phyloP scores from a whole-genome alignment of 345 rosid species.

The Lepidium didymum region DNA sequence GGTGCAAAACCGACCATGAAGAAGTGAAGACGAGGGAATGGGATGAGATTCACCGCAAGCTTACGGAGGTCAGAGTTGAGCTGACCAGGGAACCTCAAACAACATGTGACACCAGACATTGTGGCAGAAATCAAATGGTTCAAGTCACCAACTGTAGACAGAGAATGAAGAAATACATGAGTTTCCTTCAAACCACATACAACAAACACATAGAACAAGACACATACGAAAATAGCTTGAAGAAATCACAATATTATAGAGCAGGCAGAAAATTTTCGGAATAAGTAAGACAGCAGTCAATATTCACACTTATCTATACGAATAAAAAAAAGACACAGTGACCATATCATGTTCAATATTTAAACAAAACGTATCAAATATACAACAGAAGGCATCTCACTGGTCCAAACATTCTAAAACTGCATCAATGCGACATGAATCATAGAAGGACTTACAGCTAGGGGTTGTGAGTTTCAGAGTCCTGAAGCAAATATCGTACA shows the following conservation, averaged over 20 bases:
- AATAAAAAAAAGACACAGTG: background rate
- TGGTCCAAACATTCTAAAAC: background rate
- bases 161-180: background rate
- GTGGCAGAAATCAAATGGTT: conserved; percentile 80
- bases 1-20: conserved; percentile 88
- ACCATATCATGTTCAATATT: background rate
- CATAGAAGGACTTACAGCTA: conserved; percentile 16
- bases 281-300: background rate
- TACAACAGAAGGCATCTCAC: background rate
- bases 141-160: conserved; percentile 60
- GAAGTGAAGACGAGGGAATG: conserved; percentile 79
- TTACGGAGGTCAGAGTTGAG: conserved; percentile 82
- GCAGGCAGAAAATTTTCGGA: background rate
- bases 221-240: background rate
- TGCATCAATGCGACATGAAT: background rate
- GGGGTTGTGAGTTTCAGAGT: conserved; percentile 29
- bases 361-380: background rate
- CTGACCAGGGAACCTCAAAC: conserved; percentile 83
- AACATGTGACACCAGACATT: conserved; percentile 85
- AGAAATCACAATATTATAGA: background rate
- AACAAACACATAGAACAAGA: background rate
- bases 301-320: background rate
- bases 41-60: conserved; percentile 69
- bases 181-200: background rate
- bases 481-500: conserved; percentile 31